phyloP scores from a whole-genome alignment of 1,284 basidiomycete genomes.

The Fistulinella staudtii region DNA sequence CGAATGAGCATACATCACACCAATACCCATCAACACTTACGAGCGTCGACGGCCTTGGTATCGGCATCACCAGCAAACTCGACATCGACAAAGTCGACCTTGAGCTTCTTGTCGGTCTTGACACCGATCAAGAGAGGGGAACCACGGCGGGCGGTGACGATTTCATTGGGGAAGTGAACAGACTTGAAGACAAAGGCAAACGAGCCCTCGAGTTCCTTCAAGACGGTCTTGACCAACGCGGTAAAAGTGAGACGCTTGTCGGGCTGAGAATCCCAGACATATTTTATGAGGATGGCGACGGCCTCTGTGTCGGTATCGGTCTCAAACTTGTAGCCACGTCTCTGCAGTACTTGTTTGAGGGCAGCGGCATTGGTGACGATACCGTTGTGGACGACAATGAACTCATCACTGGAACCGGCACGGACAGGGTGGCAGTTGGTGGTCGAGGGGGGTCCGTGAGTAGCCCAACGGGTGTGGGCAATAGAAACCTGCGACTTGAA shows the following conservation, averaged over 20 bases:
- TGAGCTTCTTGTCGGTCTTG: slow-evolving; percentile 99
- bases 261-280: slow-evolving; percentile 92
- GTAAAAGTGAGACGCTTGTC: slow-evolving; percentile 90
- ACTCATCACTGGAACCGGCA: slow-evolving; percentile 80
- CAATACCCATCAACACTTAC: slow-evolving; percentile 39
- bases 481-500: slow-evolving; percentile 92
- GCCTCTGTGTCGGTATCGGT: slow-evolving; percentile 98
- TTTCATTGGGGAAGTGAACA: slow-evolving; percentile 91
- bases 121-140: slow-evolving; percentile 97
- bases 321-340: slow-evolving; percentile 93
- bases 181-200: slow-evolving; percentile 99
- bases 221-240: slow-evolving; percentile 89
- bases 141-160: slow-evolving; percentile 94
- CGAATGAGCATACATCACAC: slow-evolving; percentile 12
- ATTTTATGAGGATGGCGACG: slow-evolving; percentile 94
- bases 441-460: slow-evolving; percentile 90
- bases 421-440: slow-evolving; percentile 96
- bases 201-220: slow-evolving; percentile 98
- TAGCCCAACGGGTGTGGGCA: slow-evolving; percentile 99
- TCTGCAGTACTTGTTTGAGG: slow-evolving; percentile 90
- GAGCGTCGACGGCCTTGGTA: slow-evolving; percentile 46
- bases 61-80: slow-evolving; percentile 81
- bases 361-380: slow-evolving; percentile 96
- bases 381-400: slow-evolving; percentile 97
- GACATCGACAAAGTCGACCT: slow-evolving; percentile 99